These are phyloP conservation scores for Chlamydomonas incerta DNA, from an alignment of 139 green algal genomes.

Conservation along the genomic window DNA sequence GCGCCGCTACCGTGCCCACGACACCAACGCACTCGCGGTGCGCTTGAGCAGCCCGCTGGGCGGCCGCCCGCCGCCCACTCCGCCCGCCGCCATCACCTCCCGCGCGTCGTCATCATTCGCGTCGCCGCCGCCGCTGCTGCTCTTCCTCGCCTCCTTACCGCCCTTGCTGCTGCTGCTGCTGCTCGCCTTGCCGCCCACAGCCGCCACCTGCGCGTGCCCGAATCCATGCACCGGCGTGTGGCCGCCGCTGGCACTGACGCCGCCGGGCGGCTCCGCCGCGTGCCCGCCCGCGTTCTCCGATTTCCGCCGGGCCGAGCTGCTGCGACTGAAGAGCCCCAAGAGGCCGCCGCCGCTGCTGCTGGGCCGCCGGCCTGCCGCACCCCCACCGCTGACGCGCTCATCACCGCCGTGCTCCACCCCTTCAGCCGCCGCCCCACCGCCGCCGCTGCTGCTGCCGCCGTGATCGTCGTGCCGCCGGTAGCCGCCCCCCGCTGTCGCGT, in stretches of 20 bases:
- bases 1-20: background rate
- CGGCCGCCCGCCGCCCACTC: background rate
- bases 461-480: too few relatives aligned
- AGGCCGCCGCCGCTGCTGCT: background rate
- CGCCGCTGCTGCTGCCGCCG: too few relatives aligned
- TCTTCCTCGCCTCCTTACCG: background rate
- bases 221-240: too few relatives aligned
- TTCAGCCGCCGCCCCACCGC: too few relatives aligned
- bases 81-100: background rate
- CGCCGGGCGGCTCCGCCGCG: background rate
- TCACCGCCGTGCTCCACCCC: background rate
- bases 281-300: background rate
- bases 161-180: background rate
- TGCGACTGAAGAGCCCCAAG: background rate
- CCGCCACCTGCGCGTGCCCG: too few relatives aligned
- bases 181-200: too few relatives aligned
- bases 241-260: too few relatives aligned
- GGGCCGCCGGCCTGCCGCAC: too few relatives aligned
- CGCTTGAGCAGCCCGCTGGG: conserved; percentile 2
- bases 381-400: too few relatives aligned
- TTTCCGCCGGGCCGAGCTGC: background rate
- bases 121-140: background rate
- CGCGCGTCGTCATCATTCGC: background rate
- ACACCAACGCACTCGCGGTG: background rate
- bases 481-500: too few relatives aligned